A percentile compares a stretch with the other conserved stretches of the same genome.
phyloP scores from a whole-genome alignment of 495 filamentous ascomycete genomes.

The Trichoderma gamsii region DNA sequence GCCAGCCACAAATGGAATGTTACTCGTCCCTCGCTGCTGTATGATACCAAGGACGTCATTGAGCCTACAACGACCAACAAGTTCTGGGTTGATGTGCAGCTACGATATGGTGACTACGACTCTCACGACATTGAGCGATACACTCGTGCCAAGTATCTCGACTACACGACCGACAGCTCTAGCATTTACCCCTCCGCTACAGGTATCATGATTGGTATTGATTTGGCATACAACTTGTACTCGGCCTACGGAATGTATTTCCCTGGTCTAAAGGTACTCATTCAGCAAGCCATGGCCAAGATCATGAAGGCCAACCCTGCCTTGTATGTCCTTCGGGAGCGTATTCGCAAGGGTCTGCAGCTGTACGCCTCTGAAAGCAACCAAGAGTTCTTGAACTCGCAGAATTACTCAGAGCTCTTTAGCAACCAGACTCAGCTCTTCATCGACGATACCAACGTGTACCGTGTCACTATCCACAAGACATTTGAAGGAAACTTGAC shows the following conservation, averaged over 20 bases:
- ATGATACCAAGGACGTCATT: slow-evolving; percentile 95
- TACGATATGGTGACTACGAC: slow-evolving; percentile 98
- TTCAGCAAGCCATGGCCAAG: slow-evolving; percentile 99
- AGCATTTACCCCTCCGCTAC: slow-evolving; percentile 98
- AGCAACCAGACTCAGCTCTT: slow-evolving; percentile 98
- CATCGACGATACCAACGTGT: slow-evolving; percentile 99
- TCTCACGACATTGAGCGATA: slow-evolving; percentile 99
- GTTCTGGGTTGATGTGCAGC: slow-evolving; percentile 98
- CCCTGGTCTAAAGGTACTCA: slow-evolving; percentile 90
- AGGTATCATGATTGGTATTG: slow-evolving; percentile 96
- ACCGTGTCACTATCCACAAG: slow-evolving; percentile 99
- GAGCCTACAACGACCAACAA: slow-evolving; percentile 96
- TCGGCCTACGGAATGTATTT: slow-evolving; percentile 98
- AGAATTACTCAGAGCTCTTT: slow-evolving; percentile 99
- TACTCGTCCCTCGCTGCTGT: slow-evolving; percentile 83
- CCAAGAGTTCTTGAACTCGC: slow-evolving; percentile 98
- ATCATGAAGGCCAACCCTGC: slow-evolving; percentile 99
- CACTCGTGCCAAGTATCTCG: slow-evolving; percentile 94
- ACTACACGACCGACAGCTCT: slow-evolving; percentile 99
- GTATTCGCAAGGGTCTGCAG: slow-evolving; percentile 97
- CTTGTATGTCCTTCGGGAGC: slow-evolving; percentile 91
- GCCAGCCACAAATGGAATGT: slow-evolving; percentile 99
- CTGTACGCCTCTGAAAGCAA: slow-evolving; percentile 98
- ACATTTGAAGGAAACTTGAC: slow-evolving; percentile 99
- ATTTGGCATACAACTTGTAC: slow-evolving; percentile 97